Evolutionary conservation across 208 protist species (phyloP).

Genomic region (Naegleria fowleri): DNA sequence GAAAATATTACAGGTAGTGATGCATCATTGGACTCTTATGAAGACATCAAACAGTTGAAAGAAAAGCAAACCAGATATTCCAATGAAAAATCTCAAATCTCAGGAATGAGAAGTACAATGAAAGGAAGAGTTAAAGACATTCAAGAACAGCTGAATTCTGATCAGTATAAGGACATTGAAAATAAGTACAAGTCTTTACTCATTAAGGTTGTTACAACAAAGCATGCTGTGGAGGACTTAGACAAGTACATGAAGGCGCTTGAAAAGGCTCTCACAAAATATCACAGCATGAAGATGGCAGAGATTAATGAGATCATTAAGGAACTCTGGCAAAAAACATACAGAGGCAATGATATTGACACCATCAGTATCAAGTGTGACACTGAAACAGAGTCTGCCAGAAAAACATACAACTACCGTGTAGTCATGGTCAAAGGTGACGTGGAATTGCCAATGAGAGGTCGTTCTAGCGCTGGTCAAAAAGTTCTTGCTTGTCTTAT

Average conservation of each 20-base stretch:
- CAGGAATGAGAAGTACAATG: background rate
- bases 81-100: background rate
- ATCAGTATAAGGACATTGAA: conserved; percentile 9
- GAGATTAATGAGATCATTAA: conserved; percentile 96
- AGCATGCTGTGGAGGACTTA: background rate
- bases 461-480: conserved; percentile 73
- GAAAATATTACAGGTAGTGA: background rate
- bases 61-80: background rate
- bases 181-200: background rate
- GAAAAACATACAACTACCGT: conserved; percentile 74
- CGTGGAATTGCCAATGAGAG: conserved; percentile 94
- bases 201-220: background rate
- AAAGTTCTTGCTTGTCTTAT: conserved; percentile 95
- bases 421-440: conserved; percentile 92
- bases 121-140: background rate
- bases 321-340: conserved; percentile 95
- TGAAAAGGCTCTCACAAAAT: conserved; percentile 90
- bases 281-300: conserved; percentile 95
- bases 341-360: conserved; percentile 93
- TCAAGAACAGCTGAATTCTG: background rate
- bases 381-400: conserved; percentile 52
- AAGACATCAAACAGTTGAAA: background rate
- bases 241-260: conserved; percentile 49
- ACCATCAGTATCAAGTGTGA: conserved; percentile 88
- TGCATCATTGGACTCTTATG: background rate